phyloP scores from a whole-genome alignment of 192 early-diverging fungal species.

The Coemansia sp. region DNA sequence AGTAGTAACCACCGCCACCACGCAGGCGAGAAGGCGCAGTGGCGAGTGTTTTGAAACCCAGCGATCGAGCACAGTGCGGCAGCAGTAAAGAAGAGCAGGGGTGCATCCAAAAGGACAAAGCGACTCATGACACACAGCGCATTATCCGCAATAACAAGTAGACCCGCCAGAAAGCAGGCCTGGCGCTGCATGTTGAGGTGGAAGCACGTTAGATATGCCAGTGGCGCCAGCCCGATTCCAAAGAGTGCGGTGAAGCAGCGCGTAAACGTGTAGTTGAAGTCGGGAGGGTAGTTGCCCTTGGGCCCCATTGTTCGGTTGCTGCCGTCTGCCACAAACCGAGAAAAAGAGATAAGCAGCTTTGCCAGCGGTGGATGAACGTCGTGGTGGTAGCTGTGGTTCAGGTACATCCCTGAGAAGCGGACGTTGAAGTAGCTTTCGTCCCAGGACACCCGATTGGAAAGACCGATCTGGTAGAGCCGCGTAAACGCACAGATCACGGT shows the following conservation, averaged over 20 bases:
- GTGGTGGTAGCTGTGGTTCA: slow-evolving; percentile 90
- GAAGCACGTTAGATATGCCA: slow-evolving; percentile 64
- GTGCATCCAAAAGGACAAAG: slow-evolving; percentile 69
- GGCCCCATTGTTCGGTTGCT: slow-evolving; percentile 64
- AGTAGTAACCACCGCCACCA: slow-evolving; percentile 67
- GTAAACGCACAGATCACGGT: slow-evolving; percentile 31
- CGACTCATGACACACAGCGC: slow-evolving; percentile 60
- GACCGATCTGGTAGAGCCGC: slow-evolving; percentile 37
- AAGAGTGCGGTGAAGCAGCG: slow-evolving; percentile 61
- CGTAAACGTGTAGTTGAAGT: slow-evolving; percentile 67
- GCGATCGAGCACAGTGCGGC: slow-evolving; percentile 54
- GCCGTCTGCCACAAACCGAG: slow-evolving; percentile 54
- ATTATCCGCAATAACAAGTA: slow-evolving; percentile 63
- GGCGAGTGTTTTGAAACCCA: slow-evolving; percentile 56
- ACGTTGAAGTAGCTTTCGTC: slow-evolving; percentile 59
- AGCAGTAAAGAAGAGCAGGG: slow-evolving; percentile 68
- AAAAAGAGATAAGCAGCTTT: slow-evolving; percentile 66
- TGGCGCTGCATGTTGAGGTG: slow-evolving; percentile 56
- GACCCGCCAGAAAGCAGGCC: slow-evolving; percentile 54
- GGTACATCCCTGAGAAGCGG: slow-evolving; percentile 85
- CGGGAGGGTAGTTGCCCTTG: slow-evolving; percentile 60
- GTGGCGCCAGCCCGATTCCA: slow-evolving; percentile 62
- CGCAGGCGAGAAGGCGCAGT: slow-evolving; percentile 55
- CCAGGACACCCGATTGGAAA: slow-evolving; percentile 55
- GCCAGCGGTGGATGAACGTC: slow-evolving; percentile 95